A percentile compares a stretch with the other conserved stretches of the same genome.
These are phyloP conservation scores for Mycosphaerella sp. DNA, from an alignment of 2,329 filamentous ascomycete species.

Conservation along the genomic window DNA sequence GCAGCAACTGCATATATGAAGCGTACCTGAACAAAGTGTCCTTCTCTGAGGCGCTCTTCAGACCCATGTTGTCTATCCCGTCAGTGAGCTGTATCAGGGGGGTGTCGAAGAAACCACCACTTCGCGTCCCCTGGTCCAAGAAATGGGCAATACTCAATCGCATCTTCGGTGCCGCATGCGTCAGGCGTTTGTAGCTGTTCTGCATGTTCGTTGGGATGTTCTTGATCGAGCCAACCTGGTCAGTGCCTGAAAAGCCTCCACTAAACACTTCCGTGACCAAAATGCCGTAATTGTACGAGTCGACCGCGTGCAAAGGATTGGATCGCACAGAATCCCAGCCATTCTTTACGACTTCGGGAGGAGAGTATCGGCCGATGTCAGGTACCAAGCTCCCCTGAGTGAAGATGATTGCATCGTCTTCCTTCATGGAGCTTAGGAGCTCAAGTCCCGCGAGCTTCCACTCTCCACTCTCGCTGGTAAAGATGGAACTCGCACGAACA, in stretches of 20 bases:
- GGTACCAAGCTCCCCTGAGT: slow-evolving; percentile 83
- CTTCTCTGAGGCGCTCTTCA: slow-evolving; percentile 77
- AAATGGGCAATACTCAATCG: slow-evolving; percentile 79
- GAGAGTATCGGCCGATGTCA: slow-evolving; percentile 74
- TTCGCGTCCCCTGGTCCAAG: slow-evolving; percentile 76
- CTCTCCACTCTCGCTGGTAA: slow-evolving; percentile 91
- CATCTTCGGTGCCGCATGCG: slow-evolving; percentile 83
- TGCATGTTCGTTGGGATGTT: slow-evolving; percentile 84
- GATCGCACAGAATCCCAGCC: slow-evolving; percentile 92
- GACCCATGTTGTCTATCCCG: slow-evolving; percentile 82
- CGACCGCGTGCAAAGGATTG: slow-evolving; percentile 71
- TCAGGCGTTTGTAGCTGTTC: slow-evolving; percentile 79
- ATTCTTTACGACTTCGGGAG: slow-evolving; percentile 75
- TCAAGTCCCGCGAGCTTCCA: slow-evolving; percentile 97
- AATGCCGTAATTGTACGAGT: slow-evolving; percentile 79
- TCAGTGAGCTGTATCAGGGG: slow-evolving; percentile 87
- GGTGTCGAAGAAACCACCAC: slow-evolving; percentile 85
- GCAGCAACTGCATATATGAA: background rate
- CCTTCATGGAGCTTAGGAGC: slow-evolving; percentile 87
- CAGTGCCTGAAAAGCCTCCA: slow-evolving; percentile 65
- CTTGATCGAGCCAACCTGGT: slow-evolving; percentile 80
- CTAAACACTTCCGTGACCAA: slow-evolving; percentile 90
- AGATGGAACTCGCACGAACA: slow-evolving; percentile 78
- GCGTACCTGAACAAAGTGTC: slow-evolving; percentile 70
- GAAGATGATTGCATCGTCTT: slow-evolving; percentile 90